Evolutionary conservation across 208 protist species (phyloP), one percentile per base, ranked within the genome.

Genomic region (Entamoeba nuttalli): DNA sequence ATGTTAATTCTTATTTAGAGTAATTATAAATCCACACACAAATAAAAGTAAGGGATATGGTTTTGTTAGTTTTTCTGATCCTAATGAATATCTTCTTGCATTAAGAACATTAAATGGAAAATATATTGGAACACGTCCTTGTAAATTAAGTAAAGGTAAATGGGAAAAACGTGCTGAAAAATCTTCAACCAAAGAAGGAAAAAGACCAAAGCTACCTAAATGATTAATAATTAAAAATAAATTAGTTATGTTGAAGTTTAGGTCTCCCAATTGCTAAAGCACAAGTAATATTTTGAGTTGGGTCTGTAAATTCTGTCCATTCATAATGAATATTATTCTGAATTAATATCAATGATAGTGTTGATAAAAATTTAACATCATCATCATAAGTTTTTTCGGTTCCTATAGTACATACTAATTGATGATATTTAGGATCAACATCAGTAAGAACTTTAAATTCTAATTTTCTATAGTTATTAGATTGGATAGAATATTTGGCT

Each of bases 81-180:
- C 95, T 25, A 94, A 94, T 62, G 96, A 96, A 93, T 96, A 94
- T 94, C 55, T 95, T 25, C 94, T 94, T 93, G 96, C 96, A 19
- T 52, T 96, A 55, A 95, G 94, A 15, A 95, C 96, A 53, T 96
- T 95, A 95, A 15, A 96, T 9, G 94, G 95, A 9, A 95, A 96
- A 57, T 96, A 96, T 94, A 44, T 96, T 14, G 95, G 95, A 30
- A 94, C 25, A n/a, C 84, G 84, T n/a, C 84, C 84, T 30, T 94
- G 84, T 48, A 94, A 48, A 21, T 94, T 94, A 48, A 50, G 15
- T n/a, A 30, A 48, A 94, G 41, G 84, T 94, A 44, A 30, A 30
- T 94, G 84, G 84, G 41, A 94, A 21, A 94, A 94, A 21, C 84
- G 84, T 15, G 0, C 19, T 25, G 55, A 69, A n/a, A 69, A 69